Conservation (phyloP, 805 yeast genomes). For the Lipomyces starkeyi region DNA sequence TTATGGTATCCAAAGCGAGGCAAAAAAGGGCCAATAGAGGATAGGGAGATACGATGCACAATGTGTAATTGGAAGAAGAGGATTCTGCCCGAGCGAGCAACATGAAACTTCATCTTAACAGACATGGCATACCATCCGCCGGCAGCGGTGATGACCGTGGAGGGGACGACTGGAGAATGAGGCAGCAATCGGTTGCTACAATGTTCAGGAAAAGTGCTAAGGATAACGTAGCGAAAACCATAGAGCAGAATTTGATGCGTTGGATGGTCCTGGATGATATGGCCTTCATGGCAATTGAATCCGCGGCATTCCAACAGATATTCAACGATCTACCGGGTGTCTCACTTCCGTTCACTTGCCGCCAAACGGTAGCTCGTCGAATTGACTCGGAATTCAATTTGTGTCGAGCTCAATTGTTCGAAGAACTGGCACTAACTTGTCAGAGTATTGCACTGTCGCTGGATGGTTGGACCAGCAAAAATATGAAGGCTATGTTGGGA, state of each 20-base stretch:
- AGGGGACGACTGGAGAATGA: too few species aligned
- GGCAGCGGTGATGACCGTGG: too few species aligned
- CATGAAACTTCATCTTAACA: too few species aligned
- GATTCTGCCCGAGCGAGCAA: too few species aligned
- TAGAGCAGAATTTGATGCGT: conserved; percentile 1
- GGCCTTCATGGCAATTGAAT: conserved; percentile 1
- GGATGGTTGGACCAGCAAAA: too few species aligned
- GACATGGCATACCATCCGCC: too few species aligned
- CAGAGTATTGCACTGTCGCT: too few species aligned
- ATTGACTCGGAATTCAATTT: neutral
- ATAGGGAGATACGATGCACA: conserved; percentile 1
- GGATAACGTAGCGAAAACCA: neutral
- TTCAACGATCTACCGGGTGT: conserved; percentile 1
- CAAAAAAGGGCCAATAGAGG: conserved; percentile 2
- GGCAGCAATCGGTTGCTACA: too few species aligned
- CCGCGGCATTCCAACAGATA: conserved; percentile 4
- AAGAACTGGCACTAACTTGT: too few species aligned
- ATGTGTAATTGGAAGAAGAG: too few species aligned
- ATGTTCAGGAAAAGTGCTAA: neutral
- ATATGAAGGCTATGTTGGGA: too few species aligned
- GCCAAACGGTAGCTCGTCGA: neutral
- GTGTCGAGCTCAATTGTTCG: conserved; percentile 1
- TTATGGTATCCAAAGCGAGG: conserved; percentile 6
- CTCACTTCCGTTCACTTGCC: conserved; percentile 4
- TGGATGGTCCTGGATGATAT: conserved; percentile 2